Percentiles rank a stretch among this genome's conserved stretches.
Evolutionary conservation across 768 basidiomycete genomes (phyloP).

Genomic region (Coprinopsis strossmayeri): DNA sequence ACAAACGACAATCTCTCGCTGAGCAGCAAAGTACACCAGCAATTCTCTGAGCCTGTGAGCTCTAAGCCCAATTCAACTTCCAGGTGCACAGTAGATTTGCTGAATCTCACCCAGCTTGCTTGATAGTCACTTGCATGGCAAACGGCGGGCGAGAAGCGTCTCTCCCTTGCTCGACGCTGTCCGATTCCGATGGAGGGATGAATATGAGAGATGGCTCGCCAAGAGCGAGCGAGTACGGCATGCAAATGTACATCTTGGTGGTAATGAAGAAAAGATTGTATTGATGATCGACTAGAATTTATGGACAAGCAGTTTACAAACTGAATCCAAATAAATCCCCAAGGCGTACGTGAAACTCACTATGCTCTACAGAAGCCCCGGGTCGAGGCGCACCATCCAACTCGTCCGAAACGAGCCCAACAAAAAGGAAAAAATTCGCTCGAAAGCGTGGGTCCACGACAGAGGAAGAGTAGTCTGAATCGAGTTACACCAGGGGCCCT

Average conservation of each 20-base stretch:
- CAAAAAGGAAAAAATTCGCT: constrained; percentile 19
- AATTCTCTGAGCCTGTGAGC: constrained; percentile 18
- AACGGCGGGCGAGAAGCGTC: constrained; percentile 1
- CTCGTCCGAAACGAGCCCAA: constrained; percentile 12
- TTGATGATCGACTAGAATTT: too few relatives aligned
- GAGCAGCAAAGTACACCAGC: constrained; percentile 21
- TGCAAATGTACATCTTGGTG: constrained; percentile 9
- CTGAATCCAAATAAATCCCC: too few relatives aligned
- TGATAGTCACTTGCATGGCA: constrained; percentile 28
- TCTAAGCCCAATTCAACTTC: neutral
- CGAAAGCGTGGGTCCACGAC: constrained; percentile 22
- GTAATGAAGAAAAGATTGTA: neutral
- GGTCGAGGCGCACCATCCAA: neutral
- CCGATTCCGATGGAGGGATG: constrained; percentile 19
- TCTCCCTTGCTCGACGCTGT: neutral
- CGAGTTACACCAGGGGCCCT: constrained; percentile 32
- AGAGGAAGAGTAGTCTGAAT: constrained; percentile 71
- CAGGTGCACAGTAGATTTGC: too few relatives aligned
- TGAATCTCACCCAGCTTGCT: constrained; percentile 20
- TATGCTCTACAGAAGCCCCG: too few relatives aligned
- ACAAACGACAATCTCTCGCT: constrained; percentile 32
- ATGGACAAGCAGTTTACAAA: too few relatives aligned
- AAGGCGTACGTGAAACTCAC: too few relatives aligned
- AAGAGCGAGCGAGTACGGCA: constrained; percentile 25
- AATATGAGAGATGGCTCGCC: constrained; percentile 27